These are phyloP conservation scores for Ocimum tenuiflorum DNA, from an alignment of 257 asterid species.

Conservation along the genomic window DNA sequence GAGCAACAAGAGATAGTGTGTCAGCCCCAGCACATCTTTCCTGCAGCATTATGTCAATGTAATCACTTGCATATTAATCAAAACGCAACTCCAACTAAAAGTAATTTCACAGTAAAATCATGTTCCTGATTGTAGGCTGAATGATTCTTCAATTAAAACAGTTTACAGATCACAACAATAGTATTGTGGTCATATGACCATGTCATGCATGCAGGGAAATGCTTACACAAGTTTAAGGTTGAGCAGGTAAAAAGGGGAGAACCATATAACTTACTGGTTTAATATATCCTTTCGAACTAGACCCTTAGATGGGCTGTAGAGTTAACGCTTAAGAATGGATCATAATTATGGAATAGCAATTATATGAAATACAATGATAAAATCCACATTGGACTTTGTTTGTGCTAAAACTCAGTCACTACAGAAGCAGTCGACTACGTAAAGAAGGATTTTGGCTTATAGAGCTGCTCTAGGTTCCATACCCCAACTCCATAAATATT, in stretches of 20 bases:
- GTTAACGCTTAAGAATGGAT: slow-evolving; percentile 15
- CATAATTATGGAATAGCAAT: slow-evolving; percentile 8
- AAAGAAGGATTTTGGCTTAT: slow-evolving; percentile 6
- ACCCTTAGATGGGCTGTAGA: neutral
- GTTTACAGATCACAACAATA: neutral
- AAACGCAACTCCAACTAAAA: slow-evolving; percentile 9
- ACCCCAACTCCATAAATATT: neutral
- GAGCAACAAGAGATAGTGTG: slow-evolving; percentile 82
- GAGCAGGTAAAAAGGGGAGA: neutral
- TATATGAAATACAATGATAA: neutral
- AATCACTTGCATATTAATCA: slow-evolving; percentile 24
- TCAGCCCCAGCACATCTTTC: slow-evolving; percentile 99
- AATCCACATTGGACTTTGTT: neutral
- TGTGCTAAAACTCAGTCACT: neutral
- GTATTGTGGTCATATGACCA: neutral
- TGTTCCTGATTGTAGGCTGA: neutral
- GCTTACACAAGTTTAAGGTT: neutral
- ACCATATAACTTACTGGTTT: neutral
- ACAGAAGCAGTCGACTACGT: neutral
- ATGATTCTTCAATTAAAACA: neutral
- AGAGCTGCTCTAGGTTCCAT: slow-evolving; percentile 16
- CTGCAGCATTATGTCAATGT: slow-evolving; percentile 54
- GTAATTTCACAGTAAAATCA: neutral
- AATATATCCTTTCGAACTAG: slow-evolving; percentile 1
- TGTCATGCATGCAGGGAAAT: neutral